Evolutionary conservation across 345 rosid genomes (phyloP), one percentile per base, ranked within the genome.

Genomic region (Trapa incisa): DNA sequence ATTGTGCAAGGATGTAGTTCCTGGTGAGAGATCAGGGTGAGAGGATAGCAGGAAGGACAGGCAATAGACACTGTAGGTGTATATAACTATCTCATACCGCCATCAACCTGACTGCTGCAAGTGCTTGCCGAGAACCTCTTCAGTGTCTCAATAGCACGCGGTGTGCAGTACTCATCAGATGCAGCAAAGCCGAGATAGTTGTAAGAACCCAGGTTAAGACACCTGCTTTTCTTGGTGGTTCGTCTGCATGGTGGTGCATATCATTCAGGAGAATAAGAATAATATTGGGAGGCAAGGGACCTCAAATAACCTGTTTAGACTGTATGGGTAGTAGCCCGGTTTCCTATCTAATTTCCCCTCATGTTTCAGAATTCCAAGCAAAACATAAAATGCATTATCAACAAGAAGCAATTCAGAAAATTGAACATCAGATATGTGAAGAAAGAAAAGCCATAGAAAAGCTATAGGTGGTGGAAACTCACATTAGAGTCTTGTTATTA

Each of bases 141-240:
- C 71, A 94, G 75, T 14, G 91, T 71, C 72, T 89, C 87, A 17
- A 94, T 94, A 12, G 71, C 99, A 68, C 96, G 91, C 37, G 96
- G 97, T 0, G 95, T 94, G 73, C 97, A 94, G 74, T 94, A 94
- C 71, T 94, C 99, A 85, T 94, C 99, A 5, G 86, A 80, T 13
- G 97, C 92, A 60, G 95, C 96, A 77, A 94, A 94, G 9, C 99
- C 99, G 70, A 94, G 96, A 78, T 94, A 94, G 67, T 94, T 94
- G 83, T 94, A 94, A 4, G 97, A 91, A 4, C 97, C 99, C 85
- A 94, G 74, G 77, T 94, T 94, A 58, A 94, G 94, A 68, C 99
- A 94, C 71, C 78, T 86, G 47, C n/a, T 86, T 56, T 73, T 63
- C 29, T 93, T 88, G 8, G 83, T 63, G 36, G 96, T 90, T 73